These are phyloP conservation scores for Selaginella moellendorffii DNA, from an alignment of 75 land plant species.

Conservation along the genomic window DNA sequence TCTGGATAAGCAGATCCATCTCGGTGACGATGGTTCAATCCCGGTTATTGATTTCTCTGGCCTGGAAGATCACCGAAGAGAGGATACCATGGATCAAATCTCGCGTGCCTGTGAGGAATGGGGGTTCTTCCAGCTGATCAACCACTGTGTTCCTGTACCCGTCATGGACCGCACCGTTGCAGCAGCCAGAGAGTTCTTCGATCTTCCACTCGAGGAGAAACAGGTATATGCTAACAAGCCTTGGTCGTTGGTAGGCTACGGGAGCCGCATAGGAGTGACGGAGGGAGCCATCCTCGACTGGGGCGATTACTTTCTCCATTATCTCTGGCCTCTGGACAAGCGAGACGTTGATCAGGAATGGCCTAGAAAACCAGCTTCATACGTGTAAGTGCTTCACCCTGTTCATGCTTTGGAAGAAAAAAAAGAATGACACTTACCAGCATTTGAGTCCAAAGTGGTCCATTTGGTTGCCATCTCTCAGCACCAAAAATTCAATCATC, in stretches of 20 bases:
- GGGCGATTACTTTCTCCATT: conserved; percentile 64
- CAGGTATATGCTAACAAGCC: conserved; percentile 33
- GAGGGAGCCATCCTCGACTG: conserved; percentile 49
- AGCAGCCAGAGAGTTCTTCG: conserved; percentile 47
- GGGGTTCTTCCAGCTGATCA: conserved; percentile 26
- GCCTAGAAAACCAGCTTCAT: conserved; percentile 1
- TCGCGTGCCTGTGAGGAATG: conserved; percentile 13
- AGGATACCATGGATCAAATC: background rate
- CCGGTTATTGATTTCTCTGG: conserved; percentile 25
- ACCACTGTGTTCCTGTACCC: conserved; percentile 25
- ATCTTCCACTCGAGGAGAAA: conserved; percentile 41
- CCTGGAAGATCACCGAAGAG: conserved; percentile 3
- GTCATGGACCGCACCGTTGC: conserved; percentile 16
- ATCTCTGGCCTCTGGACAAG: conserved; percentile 9
- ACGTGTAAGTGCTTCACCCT: background rate
- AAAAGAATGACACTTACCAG: too few relatives aligned
- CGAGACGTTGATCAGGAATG: background rate
- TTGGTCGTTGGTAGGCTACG: conserved; percentile 49
- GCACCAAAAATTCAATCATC: background rate
- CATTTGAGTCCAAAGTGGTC: too few relatives aligned
- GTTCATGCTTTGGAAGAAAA: too few relatives aligned
- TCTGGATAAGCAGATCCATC: conserved; percentile 12
- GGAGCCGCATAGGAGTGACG: conserved; percentile 46
- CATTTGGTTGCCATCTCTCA: background rate
- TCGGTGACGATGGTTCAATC: background rate